Evolutionary conservation across 2,329 filamentous ascomycete species (phyloP), one percentile per base, ranked within the genome.

Genomic region (Fusarium nematophilum): DNA sequence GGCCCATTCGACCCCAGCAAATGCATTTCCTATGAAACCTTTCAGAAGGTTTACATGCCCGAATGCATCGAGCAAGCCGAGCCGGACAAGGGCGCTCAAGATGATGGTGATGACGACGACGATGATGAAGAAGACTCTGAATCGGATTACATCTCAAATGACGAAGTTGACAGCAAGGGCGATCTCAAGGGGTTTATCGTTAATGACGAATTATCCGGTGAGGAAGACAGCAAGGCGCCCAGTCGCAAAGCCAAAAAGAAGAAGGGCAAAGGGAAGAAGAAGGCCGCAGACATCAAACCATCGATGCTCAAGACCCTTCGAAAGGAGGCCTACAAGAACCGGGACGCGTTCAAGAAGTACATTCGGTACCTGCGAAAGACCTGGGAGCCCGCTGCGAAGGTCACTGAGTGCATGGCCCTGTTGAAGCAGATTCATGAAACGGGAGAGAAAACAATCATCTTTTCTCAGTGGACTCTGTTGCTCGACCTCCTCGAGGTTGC

Each of bases 361-460:
- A 82, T 93, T 66, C 79, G 78, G 26, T 89, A 87, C 45, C 79
- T 95, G 6, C 81, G 83, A 18, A 86, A 89, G 70, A 82, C 86
- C 23, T 97, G 87, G 84, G 76, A 89, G 53, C 87, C 87, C 54
- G 92, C 90, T 69, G 92, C 90, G 66, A 97, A 97, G 76, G 91
- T 94, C 5, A 87, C 92, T 57, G 89, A 90, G 8, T 81, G 96
- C 13, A 80, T 95, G 64, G 84, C 86, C 45, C 90, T 97, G 50
- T 77, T 97, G 5, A 83, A 83, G 30, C 86, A 89, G 0, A 88
- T 89, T 9, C 78, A 80, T 42, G 85, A 89, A 43, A 76, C 81
- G 6, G 75, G 81, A 11, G 89, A 86, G 50, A 92, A 93, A 73
- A 86, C 89, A 1, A 85, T 93, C 64, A 81, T 93, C 37, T 93